Base-by-base conservation (phyloP, 352 stramenopile species). In the Elongisporangium anandrum region DNA sequence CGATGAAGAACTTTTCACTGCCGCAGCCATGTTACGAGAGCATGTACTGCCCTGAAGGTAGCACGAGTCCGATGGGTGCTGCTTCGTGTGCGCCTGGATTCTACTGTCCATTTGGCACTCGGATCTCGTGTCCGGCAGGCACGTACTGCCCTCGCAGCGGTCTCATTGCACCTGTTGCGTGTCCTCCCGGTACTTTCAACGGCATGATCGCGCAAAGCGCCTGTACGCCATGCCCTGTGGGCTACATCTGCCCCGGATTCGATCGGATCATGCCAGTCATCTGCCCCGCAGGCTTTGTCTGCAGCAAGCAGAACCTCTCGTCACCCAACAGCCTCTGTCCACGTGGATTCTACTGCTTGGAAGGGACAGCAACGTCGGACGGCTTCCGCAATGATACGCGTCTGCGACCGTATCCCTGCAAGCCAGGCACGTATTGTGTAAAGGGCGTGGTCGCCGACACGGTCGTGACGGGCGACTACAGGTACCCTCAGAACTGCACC, bases 301-400 rank as follows among this genome's bases (percentile, higher is more conserved):
- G 96, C 65, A 97, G 82, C 55, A 92, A 87, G 54, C 64, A 73
- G 23, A 73, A 77, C 1, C 80, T 99, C 0, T 61, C 77, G 0
- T 90, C 82, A 9, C 95, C 96, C 4, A 98, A 98, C 69, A 86
- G 85, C 54, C 66, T 87, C n/a, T 99, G 97, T 64, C 94, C 97
- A 1, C 77, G 87, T 29, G 96, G 97, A 1, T 98, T 98, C 59
- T 99, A 97, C 73, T 99, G 97, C 65, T 75, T 81, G 45, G 92
- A 97, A 72, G 96, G 96, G 22, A 98, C 95, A 8, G 73, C 91
- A 1, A 99, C 96, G 1, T 88, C 91, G 24, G 96, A 99, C 61
- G 88, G 88, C 0, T 98, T 98, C 61, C 77, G 96, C 34, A 99
- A 99, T 69, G 96, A 99, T 69, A 99, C 96, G 24, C 95, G 95